These are phyloP conservation scores for Thielaviopsis ethacetica DNA, from an alignment of 2,329 filamentous ascomycete species.

Conservation along the genomic window DNA sequence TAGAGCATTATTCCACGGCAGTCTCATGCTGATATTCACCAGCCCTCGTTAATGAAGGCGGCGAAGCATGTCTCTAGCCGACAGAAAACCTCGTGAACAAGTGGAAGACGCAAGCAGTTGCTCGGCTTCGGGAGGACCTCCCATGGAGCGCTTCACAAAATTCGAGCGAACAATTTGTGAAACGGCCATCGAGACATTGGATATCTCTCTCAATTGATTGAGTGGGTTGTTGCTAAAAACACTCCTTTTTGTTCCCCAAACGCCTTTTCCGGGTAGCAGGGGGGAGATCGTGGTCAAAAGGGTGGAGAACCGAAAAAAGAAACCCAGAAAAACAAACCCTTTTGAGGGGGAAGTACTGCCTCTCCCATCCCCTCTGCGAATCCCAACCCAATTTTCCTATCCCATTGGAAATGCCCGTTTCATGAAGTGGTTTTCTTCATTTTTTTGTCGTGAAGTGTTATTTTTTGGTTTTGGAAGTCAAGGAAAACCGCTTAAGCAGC, in stretches of 20 bases:
- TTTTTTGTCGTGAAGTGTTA: constrained; percentile 1
- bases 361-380: neutral
- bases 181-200: constrained; percentile 54
- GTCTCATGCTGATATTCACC: neutral
- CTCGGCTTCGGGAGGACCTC: constrained; percentile 52
- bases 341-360: constrained; percentile 1
- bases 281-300: neutral
- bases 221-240: constrained; percentile 9
- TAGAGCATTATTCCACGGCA: neutral
- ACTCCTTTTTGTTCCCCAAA: constrained; percentile 14
- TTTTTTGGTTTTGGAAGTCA: constrained; percentile 3
- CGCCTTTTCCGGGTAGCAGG: constrained; percentile 12
- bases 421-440: constrained; percentile 5
- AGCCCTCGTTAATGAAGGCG: neutral
- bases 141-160: constrained; percentile 58
- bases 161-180: constrained; percentile 32
- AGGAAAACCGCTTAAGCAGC: constrained; percentile 19
- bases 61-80: neutral
- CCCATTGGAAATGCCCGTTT: constrained; percentile 6
- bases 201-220: constrained; percentile 23
- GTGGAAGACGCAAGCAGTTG: neutral
- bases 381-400: constrained; percentile 1
- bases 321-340: neutral
- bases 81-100: neutral
- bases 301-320: neutral